Percentiles rank a stretch among this genome's conserved stretches.
phyloP scores from a whole-genome alignment of 2,329 filamentous ascomycete species.

The Aspergillus piperis region DNA sequence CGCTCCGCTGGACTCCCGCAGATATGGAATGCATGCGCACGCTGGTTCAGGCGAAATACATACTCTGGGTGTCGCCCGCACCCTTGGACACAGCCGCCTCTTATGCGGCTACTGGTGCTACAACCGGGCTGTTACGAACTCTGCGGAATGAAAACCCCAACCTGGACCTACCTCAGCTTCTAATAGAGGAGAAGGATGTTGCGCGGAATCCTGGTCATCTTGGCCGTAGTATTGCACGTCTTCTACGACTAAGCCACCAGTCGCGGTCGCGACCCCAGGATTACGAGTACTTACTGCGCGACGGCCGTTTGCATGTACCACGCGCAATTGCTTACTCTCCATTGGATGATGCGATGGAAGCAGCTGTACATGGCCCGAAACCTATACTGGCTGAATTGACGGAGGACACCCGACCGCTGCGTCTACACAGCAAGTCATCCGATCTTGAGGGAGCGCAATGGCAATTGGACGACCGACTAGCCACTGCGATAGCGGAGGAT shows the following conservation, averaged over 20 bases:
- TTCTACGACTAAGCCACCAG: neutral
- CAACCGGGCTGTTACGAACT: conserved; percentile 26
- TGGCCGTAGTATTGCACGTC: neutral
- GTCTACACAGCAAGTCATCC: neutral
- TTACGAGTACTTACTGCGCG: neutral
- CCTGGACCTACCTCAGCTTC: conserved; percentile 23
- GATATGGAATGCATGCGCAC: conserved; percentile 16
- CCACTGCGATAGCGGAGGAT: neutral
- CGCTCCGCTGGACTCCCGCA: conserved; percentile 12
- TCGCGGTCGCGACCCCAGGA: neutral
- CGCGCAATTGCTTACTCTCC: neutral
- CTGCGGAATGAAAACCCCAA: conserved; percentile 28
- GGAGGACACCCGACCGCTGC: neutral
- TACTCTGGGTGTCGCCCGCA: conserved; percentile 25
- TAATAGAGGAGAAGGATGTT: neutral
- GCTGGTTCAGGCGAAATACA: conserved; percentile 19
- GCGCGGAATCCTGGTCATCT: neutral
- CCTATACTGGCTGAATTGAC: neutral
- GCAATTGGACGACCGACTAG: neutral
- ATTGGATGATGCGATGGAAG: neutral
- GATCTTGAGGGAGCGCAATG: neutral
- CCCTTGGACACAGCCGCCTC: conserved; percentile 8
- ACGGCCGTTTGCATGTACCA: neutral
- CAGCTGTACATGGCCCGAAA: neutral
- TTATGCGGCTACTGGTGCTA: conserved; percentile 21